Base-by-base conservation (phyloP, 2,329 filamentous ascomycete genomes). In the Phoma sp. region DNA sequence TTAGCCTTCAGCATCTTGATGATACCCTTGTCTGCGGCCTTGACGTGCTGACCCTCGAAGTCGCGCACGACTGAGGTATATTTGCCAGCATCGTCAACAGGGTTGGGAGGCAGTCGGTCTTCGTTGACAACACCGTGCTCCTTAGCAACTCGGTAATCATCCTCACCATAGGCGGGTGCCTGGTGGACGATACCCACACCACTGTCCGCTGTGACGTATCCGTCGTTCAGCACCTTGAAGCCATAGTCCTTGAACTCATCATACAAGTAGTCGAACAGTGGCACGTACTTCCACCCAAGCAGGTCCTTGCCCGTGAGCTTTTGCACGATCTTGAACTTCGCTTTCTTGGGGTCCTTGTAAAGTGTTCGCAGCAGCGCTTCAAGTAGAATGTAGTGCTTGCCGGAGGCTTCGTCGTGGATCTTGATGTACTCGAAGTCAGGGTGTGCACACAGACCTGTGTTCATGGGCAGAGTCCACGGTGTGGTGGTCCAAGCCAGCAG, bases 151-250 rank as follows among this genome's bases (percentile, higher is more conserved):
- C 88, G 88, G 80, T 96, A 97, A 87, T 98, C 93, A 61, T 97
- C 93, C 77, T 97, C 91, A 84, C 93, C 93, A 71, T 93, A 97
- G 1, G 92, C 92, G 2, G 93, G 93, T 4, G 93, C 85, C 76
- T 97, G 92, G 76, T 98, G 93, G 37, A 98, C 93, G 59, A 98
- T 89, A 69, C 93, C 93, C 28, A 92, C 91, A 86, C 93, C 93
- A 68, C 91, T 92, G 56, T 95, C 92, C 25, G 89, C 87, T 21
- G 91, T 95, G 53, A 97, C 93, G 69, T 97, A 97, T 6, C 83
- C 86, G 30, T 90, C 93, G 63, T 90, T 92, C 60, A 96, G 73
- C 4, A 97, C 89, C 65, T 83, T 85, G 82, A 96, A 97, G 4
- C 86, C 92, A 56, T 86, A 76, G 51, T 96, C 90, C 76, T 93